These are phyloP conservation scores for Chaetomiaceae sp. DNA, from an alignment of 2,329 filamentous ascomycete genomes.

Conservation along the genomic window DNA sequence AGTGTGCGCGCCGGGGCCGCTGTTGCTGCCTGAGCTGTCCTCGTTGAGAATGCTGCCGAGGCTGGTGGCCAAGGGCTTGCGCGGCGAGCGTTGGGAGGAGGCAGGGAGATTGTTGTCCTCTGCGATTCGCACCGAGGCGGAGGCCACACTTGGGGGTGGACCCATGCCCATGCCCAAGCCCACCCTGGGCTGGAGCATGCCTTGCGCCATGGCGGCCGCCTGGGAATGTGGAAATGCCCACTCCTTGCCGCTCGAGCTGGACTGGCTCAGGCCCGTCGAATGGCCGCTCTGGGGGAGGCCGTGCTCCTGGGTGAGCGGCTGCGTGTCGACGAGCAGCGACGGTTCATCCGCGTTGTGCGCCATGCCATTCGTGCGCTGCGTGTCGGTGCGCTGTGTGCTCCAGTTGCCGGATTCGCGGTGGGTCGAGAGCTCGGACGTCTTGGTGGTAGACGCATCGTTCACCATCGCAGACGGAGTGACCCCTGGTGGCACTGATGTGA, in stretches of 20 bases:
- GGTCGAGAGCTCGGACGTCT: conserved; percentile 67
- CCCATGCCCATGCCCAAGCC: conserved; percentile 11
- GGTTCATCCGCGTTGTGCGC: conserved; percentile 45
- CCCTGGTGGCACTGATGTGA: conserved; percentile 52
- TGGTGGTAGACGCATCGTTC: conserved; percentile 93
- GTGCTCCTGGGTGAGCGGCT: conserved; percentile 44
- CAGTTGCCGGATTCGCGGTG: conserved; percentile 55
- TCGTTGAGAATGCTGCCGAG: conserved; percentile 39
- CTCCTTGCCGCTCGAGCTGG: conserved; percentile 44
- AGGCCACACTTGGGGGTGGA: not conserved
- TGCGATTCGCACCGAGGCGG: conserved; percentile 3
- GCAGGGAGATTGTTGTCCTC: conserved; percentile 29
- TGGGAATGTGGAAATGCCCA: conserved; percentile 60
- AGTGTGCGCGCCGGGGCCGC: not conserved
- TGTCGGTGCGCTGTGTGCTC: conserved; percentile 63
- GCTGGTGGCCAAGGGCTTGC: conserved; percentile 31
- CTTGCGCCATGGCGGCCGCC: conserved; percentile 43
- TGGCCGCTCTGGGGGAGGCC: conserved; percentile 20
- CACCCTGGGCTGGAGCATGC: conserved; percentile 22
- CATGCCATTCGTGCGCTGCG: conserved; percentile 65
- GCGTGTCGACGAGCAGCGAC: conserved; percentile 44
- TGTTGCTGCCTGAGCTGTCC: conserved; percentile 23
- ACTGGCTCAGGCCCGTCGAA: conserved; percentile 34
- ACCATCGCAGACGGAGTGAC: conserved; percentile 53
- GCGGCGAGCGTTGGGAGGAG: conserved; percentile 34